Conservation (phyloP, 352 stramenopile species). For the Phytophthora brassicae region DNA sequence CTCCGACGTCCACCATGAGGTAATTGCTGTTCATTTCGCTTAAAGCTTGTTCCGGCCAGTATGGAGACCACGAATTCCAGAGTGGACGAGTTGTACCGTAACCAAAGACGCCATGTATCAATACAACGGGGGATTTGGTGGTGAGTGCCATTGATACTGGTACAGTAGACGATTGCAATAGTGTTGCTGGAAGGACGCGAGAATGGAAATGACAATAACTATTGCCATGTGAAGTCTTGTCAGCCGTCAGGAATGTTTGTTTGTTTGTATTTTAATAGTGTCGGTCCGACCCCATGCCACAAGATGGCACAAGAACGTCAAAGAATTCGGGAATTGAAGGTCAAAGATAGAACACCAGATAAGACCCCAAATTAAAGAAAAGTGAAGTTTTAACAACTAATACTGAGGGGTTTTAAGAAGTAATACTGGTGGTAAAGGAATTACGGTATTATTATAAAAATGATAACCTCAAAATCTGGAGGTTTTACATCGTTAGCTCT, state of each 20-base stretch:
- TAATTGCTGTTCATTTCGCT: slow-evolving; percentile 46
- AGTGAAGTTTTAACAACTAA: no score
- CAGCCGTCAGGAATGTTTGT: slow-evolving; percentile 15
- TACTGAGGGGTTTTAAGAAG: no score
- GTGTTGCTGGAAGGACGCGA: neutral
- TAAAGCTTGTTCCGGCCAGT: slow-evolving; percentile 57
- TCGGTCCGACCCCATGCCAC: slow-evolving; percentile 18
- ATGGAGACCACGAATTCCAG: slow-evolving; percentile 48
- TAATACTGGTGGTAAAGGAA: no score
- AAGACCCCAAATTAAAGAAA: no score
- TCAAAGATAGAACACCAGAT: slow-evolving; percentile 15
- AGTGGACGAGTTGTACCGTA: slow-evolving; percentile 48
- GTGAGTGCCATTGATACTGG: slow-evolving; percentile 15
- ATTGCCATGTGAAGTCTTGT: neutral
- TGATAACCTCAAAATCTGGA: no score
- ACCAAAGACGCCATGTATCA: slow-evolving; percentile 68
- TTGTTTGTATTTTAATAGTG: no score
- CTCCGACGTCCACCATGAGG: slow-evolving; percentile 50
- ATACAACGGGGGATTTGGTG: slow-evolving; percentile 54
- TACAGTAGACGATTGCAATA: slow-evolving; percentile 8
- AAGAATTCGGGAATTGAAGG: neutral
- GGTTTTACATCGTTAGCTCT: no score
- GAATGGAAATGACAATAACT: slow-evolving; percentile 6
- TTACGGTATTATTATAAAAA: no score
- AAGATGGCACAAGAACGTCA: slow-evolving; percentile 7